Percentiles rank a stretch among this genome's conserved stretches.
phyloP scores from a whole-genome alignment of 306 rosid genomes.

The Heteromeles arbutifolia region DNA sequence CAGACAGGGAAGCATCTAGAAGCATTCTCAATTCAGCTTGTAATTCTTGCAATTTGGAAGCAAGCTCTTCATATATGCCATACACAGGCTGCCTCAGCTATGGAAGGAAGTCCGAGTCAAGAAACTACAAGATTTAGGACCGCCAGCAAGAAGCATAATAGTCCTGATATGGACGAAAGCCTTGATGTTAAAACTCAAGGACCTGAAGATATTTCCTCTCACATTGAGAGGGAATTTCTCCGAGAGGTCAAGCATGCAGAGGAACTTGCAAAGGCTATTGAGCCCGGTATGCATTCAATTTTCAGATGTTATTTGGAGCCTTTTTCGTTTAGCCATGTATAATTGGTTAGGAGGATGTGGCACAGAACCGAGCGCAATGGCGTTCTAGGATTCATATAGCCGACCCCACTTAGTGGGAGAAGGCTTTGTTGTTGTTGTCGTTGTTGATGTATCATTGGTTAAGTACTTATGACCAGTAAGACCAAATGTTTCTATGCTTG shows the following conservation, averaged over 20 bases:
- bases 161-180: constrained; percentile 49
- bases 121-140: constrained; percentile 62
- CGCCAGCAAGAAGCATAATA: constrained; percentile 48
- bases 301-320: neutral
- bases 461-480: neutral
- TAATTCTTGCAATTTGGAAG: constrained; percentile 97
- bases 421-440: too few species aligned
- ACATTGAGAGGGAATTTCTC: constrained; percentile 77
- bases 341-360: neutral
- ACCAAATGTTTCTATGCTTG: neutral
- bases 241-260: constrained; percentile 84
- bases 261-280: constrained; percentile 76
- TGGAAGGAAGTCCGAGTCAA: constrained; percentile 93
- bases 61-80: constrained; percentile 97
- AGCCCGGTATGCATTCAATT: constrained; percentile 60
- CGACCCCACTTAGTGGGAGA: too few species aligned
- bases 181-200: constrained; percentile 40
- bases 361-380: too few species aligned
- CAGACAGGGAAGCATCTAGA: constrained; percentile 66
- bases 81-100: constrained; percentile 96
- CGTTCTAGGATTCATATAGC: too few species aligned
- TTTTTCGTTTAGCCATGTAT: neutral
- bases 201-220: constrained; percentile 51
- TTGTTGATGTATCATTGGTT: neutral
- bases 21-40: constrained; percentile 95